phyloP scores from a whole-genome alignment of 208 protist species.

The Crithidia thermophila region DNA sequence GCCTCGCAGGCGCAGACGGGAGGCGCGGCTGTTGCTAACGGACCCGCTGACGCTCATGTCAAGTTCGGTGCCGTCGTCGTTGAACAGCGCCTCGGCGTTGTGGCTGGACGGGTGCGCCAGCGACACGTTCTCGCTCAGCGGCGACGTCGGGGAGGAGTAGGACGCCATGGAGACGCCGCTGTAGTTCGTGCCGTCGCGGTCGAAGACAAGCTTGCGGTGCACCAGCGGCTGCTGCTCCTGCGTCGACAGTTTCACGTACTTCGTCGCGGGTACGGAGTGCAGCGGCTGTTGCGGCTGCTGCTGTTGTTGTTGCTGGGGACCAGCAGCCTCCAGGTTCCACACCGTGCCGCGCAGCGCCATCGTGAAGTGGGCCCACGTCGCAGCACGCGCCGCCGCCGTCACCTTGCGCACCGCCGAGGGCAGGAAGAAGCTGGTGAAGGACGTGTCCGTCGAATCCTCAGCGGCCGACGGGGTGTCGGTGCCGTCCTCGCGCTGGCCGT shows the following conservation, averaged over 20 bases:
- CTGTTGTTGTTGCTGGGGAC: conserved; percentile 18
- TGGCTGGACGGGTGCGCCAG: conserved; percentile 2
- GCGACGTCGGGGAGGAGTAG: conserved; percentile 16
- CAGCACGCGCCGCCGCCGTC: conserved; percentile 42
- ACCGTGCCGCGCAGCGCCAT: conserved; percentile 65
- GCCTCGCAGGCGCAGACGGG: conserved; percentile 46
- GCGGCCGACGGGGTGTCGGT: background rate
- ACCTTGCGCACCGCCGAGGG: conserved; percentile 41
- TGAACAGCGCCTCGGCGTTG: background rate
- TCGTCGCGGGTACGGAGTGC: conserved; percentile 4
- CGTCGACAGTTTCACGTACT: conserved; percentile 63
- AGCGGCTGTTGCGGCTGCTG: conserved; percentile 19
- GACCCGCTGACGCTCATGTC: conserved; percentile 4
- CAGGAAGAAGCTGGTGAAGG: conserved; percentile 39
- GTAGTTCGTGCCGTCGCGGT: conserved; percentile 76
- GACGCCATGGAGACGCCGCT: conserved; percentile 37
- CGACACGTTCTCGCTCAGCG: conserved; percentile 1
- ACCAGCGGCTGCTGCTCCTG: conserved; percentile 76
- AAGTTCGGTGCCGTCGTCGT: conserved; percentile 1
- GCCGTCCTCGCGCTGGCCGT: background rate
- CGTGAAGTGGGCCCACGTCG: conserved; percentile 63
- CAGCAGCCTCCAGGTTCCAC: conserved; percentile 65
- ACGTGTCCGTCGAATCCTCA: conserved; percentile 14
- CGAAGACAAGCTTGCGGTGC: conserved; percentile 69
- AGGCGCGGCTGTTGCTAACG: conserved; percentile 8